Percentiles rank a stretch among this genome's conserved stretches.
Conservation (phyloP, 352 stramenopile genomes). For the Phytophthora syringae region DNA sequence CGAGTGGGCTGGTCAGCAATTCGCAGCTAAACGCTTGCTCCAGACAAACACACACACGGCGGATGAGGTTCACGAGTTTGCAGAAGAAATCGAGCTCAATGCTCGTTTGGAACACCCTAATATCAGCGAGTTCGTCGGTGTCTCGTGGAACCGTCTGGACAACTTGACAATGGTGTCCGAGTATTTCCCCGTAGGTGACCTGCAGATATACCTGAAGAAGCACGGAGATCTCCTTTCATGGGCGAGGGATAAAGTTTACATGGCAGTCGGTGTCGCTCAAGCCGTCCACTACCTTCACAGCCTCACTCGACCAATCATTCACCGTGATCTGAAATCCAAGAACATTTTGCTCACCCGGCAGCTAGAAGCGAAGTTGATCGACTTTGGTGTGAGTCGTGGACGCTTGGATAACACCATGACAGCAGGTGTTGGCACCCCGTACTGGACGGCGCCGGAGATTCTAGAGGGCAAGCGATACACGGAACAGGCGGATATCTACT, state of each 20-base stretch:
- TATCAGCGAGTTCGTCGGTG: slow-evolving; percentile 38
- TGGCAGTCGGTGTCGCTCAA: slow-evolving; percentile 37
- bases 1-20: slow-evolving; percentile 24
- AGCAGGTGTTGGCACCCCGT: slow-evolving; percentile 19
- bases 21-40: slow-evolving; percentile 50
- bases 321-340: slow-evolving; percentile 47
- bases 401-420: slow-evolving; percentile 17
- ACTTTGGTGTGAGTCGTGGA: slow-evolving; percentile 23
- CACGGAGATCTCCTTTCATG: slow-evolving; percentile 17
- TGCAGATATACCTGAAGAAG: slow-evolving; percentile 34
- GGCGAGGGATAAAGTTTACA: slow-evolving; percentile 36
- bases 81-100: slow-evolving; percentile 40
- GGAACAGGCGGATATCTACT: slow-evolving; percentile 66
- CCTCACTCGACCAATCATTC: slow-evolving; percentile 37
- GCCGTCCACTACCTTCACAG: slow-evolving; percentile 46
- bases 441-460: too few relatives aligned
- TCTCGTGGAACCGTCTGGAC: slow-evolving; percentile 51
- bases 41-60: slow-evolving; percentile 28
- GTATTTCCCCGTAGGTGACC: slow-evolving; percentile 42
- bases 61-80: slow-evolving; percentile 40
- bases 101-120: slow-evolving; percentile 36
- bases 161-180: slow-evolving; percentile 49
- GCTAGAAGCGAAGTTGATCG: slow-evolving; percentile 43
- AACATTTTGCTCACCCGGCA: slow-evolving; percentile 45
- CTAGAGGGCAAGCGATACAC: slow-evolving; percentile 49